phyloP scores from a whole-genome alignment of 2,329 filamentous ascomycete genomes.

The Cladosporium sp. region DNA sequence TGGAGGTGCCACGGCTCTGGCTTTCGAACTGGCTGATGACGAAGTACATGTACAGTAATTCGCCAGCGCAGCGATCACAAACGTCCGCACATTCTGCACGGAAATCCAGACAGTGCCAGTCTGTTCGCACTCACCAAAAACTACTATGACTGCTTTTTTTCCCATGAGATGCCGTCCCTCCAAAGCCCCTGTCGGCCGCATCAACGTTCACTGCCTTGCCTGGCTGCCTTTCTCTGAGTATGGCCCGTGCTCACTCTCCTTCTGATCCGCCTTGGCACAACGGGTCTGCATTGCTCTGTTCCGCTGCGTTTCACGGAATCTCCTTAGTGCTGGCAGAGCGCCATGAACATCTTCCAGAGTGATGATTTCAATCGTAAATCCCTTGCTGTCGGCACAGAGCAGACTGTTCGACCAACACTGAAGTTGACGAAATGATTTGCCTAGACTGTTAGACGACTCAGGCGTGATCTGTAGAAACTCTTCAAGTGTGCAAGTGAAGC shows the following conservation, averaged over 20 bases:
- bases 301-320: too few species aligned
- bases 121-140: neutral
- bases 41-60: neutral
- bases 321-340: neutral
- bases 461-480: too few species aligned
- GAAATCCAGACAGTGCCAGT: neutral
- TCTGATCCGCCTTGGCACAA: neutral
- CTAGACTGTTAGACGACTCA: too few species aligned
- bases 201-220: slow-evolving; percentile 3
- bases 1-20: neutral
- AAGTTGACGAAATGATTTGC: too few species aligned
- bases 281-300: neutral
- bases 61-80: neutral
- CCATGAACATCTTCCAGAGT: neutral
- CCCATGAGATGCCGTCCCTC: too few species aligned
- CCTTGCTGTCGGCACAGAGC: neutral
- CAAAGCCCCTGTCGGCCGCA: neutral
- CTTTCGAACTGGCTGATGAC: neutral
- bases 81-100: neutral
- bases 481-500: too few species aligned
- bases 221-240: neutral
- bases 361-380: neutral
- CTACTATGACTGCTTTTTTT: neutral
- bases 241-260: slow-evolving; percentile 3
- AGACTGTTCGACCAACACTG: too few species aligned